Percentiles rank a stretch among this genome's conserved stretches.
These are phyloP conservation scores for Carpinus fangiana DNA, from an alignment of 306 rosid species.

Conservation along the genomic window DNA sequence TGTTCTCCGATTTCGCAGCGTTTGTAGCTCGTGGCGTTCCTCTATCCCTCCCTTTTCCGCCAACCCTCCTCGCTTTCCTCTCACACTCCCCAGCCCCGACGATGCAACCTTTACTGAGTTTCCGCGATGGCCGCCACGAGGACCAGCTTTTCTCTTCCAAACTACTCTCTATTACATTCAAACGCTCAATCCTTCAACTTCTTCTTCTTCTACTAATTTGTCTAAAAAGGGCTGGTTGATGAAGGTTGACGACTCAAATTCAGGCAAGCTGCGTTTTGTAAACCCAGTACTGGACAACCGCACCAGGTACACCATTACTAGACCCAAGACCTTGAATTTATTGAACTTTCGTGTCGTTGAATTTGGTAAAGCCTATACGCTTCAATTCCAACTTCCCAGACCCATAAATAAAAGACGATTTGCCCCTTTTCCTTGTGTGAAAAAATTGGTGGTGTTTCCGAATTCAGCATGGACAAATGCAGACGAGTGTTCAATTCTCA, in stretches of 20 bases:
- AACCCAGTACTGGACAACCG: slow-evolving; percentile 36
- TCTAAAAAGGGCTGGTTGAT: slow-evolving; percentile 37
- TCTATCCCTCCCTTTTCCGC: slow-evolving; percentile 14
- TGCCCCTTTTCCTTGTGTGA: neutral
- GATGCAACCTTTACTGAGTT: neutral
- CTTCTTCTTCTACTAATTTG: neutral
- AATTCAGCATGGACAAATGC: slow-evolving; percentile 30
- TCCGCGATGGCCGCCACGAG: neutral
- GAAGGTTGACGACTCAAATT: slow-evolving; percentile 36
- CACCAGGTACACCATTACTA: neutral
- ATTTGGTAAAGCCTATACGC: slow-evolving; percentile 36
- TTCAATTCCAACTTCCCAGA: neutral
- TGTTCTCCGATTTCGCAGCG: slow-evolving; percentile 44
- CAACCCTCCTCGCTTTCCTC: slow-evolving; percentile 19
- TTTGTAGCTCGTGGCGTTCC: slow-evolving; percentile 46
- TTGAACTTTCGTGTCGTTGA: slow-evolving; percentile 36
- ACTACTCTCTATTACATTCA: slow-evolving; percentile 37
- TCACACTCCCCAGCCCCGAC: slow-evolving; percentile 3
- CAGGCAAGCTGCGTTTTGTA: slow-evolving; percentile 23
- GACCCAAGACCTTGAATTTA: slow-evolving; percentile 22
- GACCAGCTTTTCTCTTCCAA: slow-evolving; percentile 12
- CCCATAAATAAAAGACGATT: slow-evolving; percentile 8
- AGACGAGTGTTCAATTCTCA: slow-evolving; percentile 29
- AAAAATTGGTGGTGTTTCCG: slow-evolving; percentile 50
- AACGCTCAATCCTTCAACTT: slow-evolving; percentile 15